Evolutionary conservation across 2,329 filamentous ascomycete species (phyloP).

Genomic region (Hysterium pulicare): DNA sequence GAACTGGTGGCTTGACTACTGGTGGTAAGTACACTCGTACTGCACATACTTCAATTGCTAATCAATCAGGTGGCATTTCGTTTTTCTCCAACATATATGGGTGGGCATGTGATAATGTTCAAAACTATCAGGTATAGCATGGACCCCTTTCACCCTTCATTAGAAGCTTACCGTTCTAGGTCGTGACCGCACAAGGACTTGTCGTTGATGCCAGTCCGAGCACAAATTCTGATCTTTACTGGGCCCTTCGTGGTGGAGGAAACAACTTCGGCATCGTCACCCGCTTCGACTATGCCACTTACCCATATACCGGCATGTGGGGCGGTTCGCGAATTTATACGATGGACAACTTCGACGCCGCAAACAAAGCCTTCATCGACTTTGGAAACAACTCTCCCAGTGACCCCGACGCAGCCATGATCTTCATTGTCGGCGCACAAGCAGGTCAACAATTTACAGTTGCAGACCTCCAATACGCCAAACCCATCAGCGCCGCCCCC

Average conservation of each 20-base stretch:
- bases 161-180: constrained; percentile 2
- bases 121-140: constrained; percentile 30
- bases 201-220: constrained; percentile 4
- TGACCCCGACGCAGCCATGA: constrained; percentile 8
- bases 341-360: background rate
- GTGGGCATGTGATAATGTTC: constrained; percentile 32
- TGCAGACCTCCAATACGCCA: constrained; percentile 18
- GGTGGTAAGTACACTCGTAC: constrained; percentile 27
- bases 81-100: constrained; percentile 28
- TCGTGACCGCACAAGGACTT: constrained; percentile 6
- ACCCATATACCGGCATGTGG: constrained; percentile 24
- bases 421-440: constrained; percentile 7
- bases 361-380: constrained; percentile 5
- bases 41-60: constrained; percentile 7
- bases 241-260: constrained; percentile 35
- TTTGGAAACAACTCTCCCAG: constrained; percentile 7
- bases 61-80: constrained; percentile 29
- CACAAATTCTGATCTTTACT: constrained; percentile 39
- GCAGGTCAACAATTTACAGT: background rate
- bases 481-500: constrained; percentile 20
- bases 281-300: constrained; percentile 19
- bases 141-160: background rate
- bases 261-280: constrained; percentile 37
- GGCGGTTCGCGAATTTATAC: constrained; percentile 16
- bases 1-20: constrained; percentile 31